These are phyloP conservation scores for Akanthomyces uredinophilus DNA, from an alignment of 2,329 filamentous ascomycete species.

Conservation along the genomic window DNA sequence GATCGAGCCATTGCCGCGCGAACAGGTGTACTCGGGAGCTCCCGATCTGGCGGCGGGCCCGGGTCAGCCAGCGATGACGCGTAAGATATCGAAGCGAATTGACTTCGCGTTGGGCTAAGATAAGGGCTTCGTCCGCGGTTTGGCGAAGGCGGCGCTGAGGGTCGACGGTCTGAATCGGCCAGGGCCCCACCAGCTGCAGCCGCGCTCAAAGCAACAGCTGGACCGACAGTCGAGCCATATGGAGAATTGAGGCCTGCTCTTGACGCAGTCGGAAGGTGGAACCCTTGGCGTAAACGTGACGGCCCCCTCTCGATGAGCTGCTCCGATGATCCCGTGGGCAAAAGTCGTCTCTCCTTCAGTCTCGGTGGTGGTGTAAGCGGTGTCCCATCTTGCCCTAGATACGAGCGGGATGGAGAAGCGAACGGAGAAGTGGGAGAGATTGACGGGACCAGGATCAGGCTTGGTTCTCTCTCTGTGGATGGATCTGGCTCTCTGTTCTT, in stretches of 20 bases:
- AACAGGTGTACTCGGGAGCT: constrained; percentile 33
- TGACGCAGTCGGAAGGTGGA: constrained; percentile 2
- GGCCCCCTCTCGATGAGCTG: not conserved
- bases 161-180: not conserved
- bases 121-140: not conserved
- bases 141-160: not conserved
- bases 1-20: not conserved
- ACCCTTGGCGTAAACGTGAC: constrained; percentile 1
- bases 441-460: not conserved
- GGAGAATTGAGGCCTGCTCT: not conserved
- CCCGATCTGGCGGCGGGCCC: constrained; percentile 42
- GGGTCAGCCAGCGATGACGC: constrained; percentile 23
- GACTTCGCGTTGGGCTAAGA: not conserved
- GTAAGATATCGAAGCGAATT: constrained; percentile 6
- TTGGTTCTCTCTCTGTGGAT: constrained; percentile 9
- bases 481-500: not conserved
- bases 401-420: constrained; percentile 33
- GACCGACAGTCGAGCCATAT: not conserved
- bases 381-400: constrained; percentile 18
- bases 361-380: constrained; percentile 42
- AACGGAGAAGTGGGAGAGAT: constrained; percentile 36
- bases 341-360: constrained; percentile 41
- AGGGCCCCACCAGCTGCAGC: not conserved
- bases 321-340: constrained; percentile 26
- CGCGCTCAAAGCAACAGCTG: not conserved